These are phyloP conservation scores for Streptanthus diversifolius DNA, from an alignment of 345 rosid species.

Conservation along the genomic window DNA sequence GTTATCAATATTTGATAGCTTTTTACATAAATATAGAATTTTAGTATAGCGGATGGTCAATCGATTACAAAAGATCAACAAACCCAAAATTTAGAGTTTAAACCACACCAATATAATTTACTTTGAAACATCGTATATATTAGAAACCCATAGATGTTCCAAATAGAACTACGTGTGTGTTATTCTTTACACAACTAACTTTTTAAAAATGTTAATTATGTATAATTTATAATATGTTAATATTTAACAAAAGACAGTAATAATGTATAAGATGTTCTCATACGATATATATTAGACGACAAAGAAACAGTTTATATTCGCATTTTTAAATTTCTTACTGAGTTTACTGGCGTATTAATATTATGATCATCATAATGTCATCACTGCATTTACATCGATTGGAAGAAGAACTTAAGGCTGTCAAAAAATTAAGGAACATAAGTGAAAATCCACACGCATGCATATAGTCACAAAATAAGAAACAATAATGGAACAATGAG, in stretches of 20 bases:
- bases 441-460: not conserved
- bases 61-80: not conserved
- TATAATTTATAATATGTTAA: not conserved
- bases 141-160: not conserved
- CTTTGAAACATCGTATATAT: not conserved
- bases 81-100: not conserved
- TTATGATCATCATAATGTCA: not conserved
- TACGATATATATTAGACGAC: not conserved
- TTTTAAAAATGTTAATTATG: too few species aligned
- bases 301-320: not conserved
- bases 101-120: not conserved
- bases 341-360: not conserved
- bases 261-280: not conserved
- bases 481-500: not conserved
- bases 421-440: not conserved
- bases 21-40: not conserved
- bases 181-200: too few species aligned
- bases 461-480: too few species aligned
- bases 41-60: not conserved
- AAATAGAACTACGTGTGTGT: too few species aligned
- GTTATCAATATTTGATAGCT: not conserved
- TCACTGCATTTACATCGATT: not conserved
- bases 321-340: too few species aligned
- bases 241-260: too few species aligned
- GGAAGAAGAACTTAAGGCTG: not conserved